Conservation (phyloP, 139 green algal genomes). For the Coelastrella sp. region DNA sequence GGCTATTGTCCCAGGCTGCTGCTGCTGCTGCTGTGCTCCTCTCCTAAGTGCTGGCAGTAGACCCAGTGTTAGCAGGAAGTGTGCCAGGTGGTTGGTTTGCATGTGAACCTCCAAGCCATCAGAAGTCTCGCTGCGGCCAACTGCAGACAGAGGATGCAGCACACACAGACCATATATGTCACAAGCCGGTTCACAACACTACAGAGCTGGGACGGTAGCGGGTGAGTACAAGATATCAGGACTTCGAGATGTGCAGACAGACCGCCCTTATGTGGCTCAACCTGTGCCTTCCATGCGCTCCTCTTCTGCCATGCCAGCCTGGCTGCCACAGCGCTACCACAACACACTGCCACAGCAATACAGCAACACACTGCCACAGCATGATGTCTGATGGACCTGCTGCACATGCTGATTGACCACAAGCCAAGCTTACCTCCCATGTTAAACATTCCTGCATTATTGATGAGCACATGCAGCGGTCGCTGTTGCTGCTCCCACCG, state of each 20-base stretch:
- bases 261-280: no score
- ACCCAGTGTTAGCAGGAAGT: constrained; percentile 85
- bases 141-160: constrained; percentile 50
- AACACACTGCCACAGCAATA: no score
- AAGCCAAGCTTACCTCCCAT: constrained; percentile 77
- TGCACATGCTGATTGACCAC: no score
- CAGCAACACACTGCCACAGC: no score
- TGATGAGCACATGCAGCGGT: constrained; percentile 89
- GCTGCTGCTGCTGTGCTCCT: constrained; percentile 35
- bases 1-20: not conserved
- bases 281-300: no score
- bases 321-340: no score
- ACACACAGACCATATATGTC: not conserved
- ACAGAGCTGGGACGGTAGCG: no score
- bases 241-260: no score
- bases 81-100: constrained; percentile 86
- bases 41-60: constrained; percentile 75
- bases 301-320: no score
- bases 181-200: no score
- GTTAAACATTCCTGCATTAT: constrained; percentile 91
- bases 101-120: constrained; percentile 89
- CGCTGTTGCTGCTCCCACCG: constrained; percentile 65
- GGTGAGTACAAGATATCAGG: no score
- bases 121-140: constrained; percentile 57
- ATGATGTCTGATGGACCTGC: no score